Conservation (phyloP, 441 rosid genomes). For the Jatropha multifida region DNA sequence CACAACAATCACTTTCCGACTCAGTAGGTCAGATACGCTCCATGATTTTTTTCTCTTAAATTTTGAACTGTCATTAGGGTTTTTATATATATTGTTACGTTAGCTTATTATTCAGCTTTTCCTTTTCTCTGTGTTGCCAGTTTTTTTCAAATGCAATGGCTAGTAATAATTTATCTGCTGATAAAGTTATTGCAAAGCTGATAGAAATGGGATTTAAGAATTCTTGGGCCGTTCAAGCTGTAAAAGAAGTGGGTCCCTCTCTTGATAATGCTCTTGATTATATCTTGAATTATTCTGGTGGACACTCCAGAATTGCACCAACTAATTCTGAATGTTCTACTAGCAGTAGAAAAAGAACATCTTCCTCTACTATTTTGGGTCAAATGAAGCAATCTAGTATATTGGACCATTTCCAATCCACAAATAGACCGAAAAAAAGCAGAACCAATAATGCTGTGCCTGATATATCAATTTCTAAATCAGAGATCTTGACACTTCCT, state of each 20-base stretch:
- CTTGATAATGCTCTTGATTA: slow-evolving; percentile 52
- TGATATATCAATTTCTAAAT: slow-evolving; percentile 25
- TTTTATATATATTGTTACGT: background rate
- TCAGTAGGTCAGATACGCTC: background rate
- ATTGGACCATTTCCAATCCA: slow-evolving; percentile 55
- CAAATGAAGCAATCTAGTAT: slow-evolving; percentile 55
- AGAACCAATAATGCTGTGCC: slow-evolving; percentile 7
- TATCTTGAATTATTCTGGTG: slow-evolving; percentile 42
- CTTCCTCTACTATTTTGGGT: slow-evolving; percentile 22
- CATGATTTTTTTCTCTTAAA: background rate
- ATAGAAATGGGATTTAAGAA: slow-evolving; percentile 76
- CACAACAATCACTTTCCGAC: background rate
- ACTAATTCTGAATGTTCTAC: slow-evolving; percentile 32
- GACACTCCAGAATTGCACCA: slow-evolving; percentile 25
- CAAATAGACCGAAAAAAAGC: slow-evolving; percentile 30
- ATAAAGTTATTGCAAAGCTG: slow-evolving; percentile 42
- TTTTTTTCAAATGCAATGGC: slow-evolving; percentile 11
- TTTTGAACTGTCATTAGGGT: background rate
- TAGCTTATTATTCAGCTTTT: background rate
- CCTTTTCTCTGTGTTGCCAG: too few species aligned
- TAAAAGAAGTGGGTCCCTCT: slow-evolving; percentile 60
- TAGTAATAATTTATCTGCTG: slow-evolving; percentile 19
- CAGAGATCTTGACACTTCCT: slow-evolving; percentile 26
- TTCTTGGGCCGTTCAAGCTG: slow-evolving; percentile 48
- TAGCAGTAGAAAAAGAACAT: slow-evolving; percentile 19